These are phyloP conservation scores for Heracleum sosnowskyi DNA, from an alignment of 129 eudicot genomes.

Conservation along the genomic window DNA sequence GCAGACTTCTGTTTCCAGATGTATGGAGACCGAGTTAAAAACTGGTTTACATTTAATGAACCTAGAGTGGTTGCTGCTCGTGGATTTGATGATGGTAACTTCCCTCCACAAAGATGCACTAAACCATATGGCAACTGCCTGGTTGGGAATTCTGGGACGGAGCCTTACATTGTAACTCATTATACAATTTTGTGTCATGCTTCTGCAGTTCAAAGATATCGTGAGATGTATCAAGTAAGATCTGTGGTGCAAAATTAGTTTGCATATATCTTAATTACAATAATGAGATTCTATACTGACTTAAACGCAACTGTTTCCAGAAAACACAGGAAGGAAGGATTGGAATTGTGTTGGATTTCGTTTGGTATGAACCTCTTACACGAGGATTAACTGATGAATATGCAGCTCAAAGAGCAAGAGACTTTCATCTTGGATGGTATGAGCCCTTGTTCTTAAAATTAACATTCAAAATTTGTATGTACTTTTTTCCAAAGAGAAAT, in stretches of 20 bases:
- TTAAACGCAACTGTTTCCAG: conserved; percentile 21
- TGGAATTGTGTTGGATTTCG: conserved; percentile 81
- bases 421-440: too few species aligned
- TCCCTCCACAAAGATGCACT: conserved; percentile 83
- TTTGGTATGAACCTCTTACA: conserved; percentile 83
- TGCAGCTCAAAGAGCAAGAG: conserved; percentile 91
- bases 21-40: too few species aligned
- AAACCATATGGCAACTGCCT: conserved; percentile 75
- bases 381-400: conserved; percentile 47
- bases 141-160: conserved; percentile 66
- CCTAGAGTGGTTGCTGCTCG: conserved; percentile 77
- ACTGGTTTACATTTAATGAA: conserved; percentile 85
- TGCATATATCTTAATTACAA: neutral
- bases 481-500: too few species aligned
- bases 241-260: too few species aligned
- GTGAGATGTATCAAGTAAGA: conserved; percentile 61
- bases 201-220: conserved; percentile 72
- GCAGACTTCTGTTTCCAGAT: conserved; percentile 89
- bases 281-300: neutral
- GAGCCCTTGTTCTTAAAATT: neutral
- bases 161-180: conserved; percentile 84
- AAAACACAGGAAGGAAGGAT: too few species aligned
- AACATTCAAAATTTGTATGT: neutral
- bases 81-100: conserved; percentile 63
- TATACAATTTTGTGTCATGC: conserved; percentile 71